A percentile compares a stretch with the other conserved stretches of the same genome.
Evolutionary conservation across 805 yeast genomes (phyloP).

Genomic region (Wickerhamiella parazyma): DNA sequence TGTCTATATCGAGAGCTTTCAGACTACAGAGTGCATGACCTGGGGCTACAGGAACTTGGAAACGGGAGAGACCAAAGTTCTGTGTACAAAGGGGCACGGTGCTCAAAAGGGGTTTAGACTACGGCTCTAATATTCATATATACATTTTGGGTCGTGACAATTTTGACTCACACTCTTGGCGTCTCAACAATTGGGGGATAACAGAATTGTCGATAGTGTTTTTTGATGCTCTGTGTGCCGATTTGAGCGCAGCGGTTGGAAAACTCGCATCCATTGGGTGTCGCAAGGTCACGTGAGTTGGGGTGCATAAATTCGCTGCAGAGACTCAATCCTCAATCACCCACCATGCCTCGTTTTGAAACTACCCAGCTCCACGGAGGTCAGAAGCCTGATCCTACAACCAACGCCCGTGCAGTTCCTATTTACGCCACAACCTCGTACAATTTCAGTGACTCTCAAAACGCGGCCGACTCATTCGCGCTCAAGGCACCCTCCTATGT

Average conservation of each 20-base stretch:
- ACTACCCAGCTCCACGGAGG: conserved; percentile 94
- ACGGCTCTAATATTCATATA: no score
- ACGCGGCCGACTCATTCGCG: conserved; percentile 85
- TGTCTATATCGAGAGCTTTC: conserved; percentile 15
- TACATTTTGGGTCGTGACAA: no score
- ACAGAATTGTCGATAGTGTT: no score
- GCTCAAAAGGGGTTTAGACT: not conserved
- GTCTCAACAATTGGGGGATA: no score
- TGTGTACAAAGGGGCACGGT: not conserved
- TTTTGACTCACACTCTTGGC: no score
- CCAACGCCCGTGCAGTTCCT: conserved; percentile 79
- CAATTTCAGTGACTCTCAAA: conserved; percentile 74
- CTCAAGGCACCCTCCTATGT: conserved; percentile 73
- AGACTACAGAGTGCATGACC: conserved; percentile 16
- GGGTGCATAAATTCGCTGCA: not conserved
- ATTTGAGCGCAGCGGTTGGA: no score
- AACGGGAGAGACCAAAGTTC: not conserved
- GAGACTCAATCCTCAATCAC: not conserved
- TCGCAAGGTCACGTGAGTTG: not conserved
- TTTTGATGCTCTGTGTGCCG: no score
- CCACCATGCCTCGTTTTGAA: conserved; percentile 29
- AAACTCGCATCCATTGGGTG: not conserved
- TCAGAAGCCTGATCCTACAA: conserved; percentile 51
- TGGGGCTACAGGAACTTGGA: not conserved
- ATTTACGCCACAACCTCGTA: conserved; percentile 86